phyloP scores from a whole-genome alignment of 331 rosid genomes.

The Telfairia occidentalis region DNA sequence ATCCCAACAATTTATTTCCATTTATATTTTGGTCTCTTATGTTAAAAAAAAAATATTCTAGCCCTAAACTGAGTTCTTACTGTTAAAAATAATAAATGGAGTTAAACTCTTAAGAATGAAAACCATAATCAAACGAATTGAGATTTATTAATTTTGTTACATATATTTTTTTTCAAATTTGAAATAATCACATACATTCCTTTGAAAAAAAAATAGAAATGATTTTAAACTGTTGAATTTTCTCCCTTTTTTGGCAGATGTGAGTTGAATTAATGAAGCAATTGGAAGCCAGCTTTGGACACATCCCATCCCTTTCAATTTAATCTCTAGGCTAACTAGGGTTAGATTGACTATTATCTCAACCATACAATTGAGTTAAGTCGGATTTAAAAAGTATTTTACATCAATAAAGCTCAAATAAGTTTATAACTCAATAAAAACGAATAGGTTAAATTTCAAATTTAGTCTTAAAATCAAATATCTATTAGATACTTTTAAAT shows the following conservation, averaged over 20 bases:
- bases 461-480: too few species aligned
- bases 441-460: too few species aligned
- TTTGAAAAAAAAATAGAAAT: not conserved
- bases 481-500: too few species aligned
- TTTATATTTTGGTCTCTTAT: not conserved
- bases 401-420: not conserved
- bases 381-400: not conserved
- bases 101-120: too few species aligned
- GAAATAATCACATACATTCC: not conserved
- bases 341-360: not conserved
- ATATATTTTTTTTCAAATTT: not conserved
- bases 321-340: not conserved
- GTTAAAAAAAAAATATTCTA: too few species aligned
- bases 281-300: slow-evolving; percentile 9
- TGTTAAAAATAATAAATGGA: not conserved
- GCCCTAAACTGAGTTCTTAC: not conserved
- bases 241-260: not conserved
- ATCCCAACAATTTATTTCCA: too few species aligned
- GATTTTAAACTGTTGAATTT: not conserved
- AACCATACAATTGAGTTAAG: not conserved
- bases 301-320: not conserved
- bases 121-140: not conserved
- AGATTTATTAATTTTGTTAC: not conserved
- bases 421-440: not conserved
- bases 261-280: not conserved